Percentiles rank a stretch among this genome's conserved stretches.
phyloP scores from a whole-genome alignment of 163 green algal species.

The Volvox carteri region DNA sequence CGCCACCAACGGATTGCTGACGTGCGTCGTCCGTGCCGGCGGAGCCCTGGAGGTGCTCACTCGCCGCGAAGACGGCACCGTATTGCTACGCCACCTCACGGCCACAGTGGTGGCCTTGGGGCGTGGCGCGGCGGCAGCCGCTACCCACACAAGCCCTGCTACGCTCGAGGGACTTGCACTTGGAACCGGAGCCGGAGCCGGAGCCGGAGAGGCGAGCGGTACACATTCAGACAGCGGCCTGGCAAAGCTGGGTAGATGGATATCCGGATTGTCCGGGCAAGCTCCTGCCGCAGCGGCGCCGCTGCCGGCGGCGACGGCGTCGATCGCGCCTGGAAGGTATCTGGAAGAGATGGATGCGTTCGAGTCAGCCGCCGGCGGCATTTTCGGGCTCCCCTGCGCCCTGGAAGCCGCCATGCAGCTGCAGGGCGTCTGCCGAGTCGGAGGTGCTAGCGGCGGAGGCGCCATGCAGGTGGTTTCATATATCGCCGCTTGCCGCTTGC shows the following conservation, averaged over 20 bases:
- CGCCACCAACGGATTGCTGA: not conserved
- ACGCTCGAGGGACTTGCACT: not conserved
- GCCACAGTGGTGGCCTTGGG: not conserved
- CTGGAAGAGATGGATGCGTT: not conserved
- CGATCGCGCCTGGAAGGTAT: not conserved
- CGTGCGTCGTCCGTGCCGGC: constrained; percentile 9
- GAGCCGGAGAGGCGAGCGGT: not conserved
- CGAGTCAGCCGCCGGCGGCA: not conserved
- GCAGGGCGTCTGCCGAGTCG: not conserved
- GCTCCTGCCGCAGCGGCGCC: not conserved
- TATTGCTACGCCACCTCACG: not conserved
- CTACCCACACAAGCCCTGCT: not conserved
- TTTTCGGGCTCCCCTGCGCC: constrained; percentile 2
- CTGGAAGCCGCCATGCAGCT: constrained; percentile 49
- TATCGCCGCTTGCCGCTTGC: constrained; percentile 40
- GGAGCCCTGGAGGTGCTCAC: constrained; percentile 30
- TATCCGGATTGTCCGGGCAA: not conserved
- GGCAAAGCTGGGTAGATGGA: constrained; percentile 4
- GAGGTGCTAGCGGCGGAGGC: too few relatives aligned
- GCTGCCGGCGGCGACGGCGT: not conserved
- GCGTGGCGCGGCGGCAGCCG: not conserved
- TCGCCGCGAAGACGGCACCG: not conserved
- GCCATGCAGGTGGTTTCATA: constrained; percentile 17
- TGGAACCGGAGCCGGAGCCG: not conserved
- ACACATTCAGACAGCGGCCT: not conserved